A percentile compares a stretch with the other conserved stretches of the same genome.
Conservation (phyloP, 164 flowering plant genomes). For the Dillenia suffruticosa region DNA sequence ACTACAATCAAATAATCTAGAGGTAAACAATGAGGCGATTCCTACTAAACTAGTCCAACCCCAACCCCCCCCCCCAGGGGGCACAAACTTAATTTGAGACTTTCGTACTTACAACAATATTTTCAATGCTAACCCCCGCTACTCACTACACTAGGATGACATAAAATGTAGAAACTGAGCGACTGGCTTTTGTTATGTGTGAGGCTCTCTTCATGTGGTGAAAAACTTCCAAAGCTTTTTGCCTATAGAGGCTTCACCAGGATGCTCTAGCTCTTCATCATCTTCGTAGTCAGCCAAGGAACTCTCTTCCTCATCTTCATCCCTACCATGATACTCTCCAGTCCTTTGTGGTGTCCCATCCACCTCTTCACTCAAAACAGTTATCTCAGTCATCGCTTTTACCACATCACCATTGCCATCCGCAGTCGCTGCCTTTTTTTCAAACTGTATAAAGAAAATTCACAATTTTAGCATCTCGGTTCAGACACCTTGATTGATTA, state of each 20-base stretch:
- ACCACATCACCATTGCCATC: slow-evolving; percentile 21
- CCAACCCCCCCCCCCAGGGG: no score
- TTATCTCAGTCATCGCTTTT: slow-evolving; percentile 16
- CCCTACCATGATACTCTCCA: slow-evolving; percentile 10
- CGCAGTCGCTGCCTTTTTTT: slow-evolving; percentile 14
- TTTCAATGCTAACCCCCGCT: slow-evolving; percentile 3
- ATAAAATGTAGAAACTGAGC: no score
- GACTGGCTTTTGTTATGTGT: no score
- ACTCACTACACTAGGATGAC: neutral
- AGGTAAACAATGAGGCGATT: no score
- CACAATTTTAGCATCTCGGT: no score
- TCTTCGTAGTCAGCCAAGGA: slow-evolving; percentile 23
- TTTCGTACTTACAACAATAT: slow-evolving; percentile 1
- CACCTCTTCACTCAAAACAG: slow-evolving; percentile 34
- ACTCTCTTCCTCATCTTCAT: slow-evolving; percentile 21
- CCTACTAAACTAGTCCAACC: no score
- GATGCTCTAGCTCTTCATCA: slow-evolving; percentile 31
- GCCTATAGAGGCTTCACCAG: slow-evolving; percentile 57
- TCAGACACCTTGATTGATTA: no score
- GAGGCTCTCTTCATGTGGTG: slow-evolving; percentile 43
- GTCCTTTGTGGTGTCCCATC: slow-evolving; percentile 27
- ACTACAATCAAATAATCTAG: no score
- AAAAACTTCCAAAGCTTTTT: slow-evolving; percentile 83
- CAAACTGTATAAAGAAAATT: slow-evolving; percentile 27
- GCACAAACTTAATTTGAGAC: no score